These are phyloP conservation scores for Madurella fahalii DNA, from an alignment of 2,329 filamentous ascomycete genomes.

Conservation along the genomic window DNA sequence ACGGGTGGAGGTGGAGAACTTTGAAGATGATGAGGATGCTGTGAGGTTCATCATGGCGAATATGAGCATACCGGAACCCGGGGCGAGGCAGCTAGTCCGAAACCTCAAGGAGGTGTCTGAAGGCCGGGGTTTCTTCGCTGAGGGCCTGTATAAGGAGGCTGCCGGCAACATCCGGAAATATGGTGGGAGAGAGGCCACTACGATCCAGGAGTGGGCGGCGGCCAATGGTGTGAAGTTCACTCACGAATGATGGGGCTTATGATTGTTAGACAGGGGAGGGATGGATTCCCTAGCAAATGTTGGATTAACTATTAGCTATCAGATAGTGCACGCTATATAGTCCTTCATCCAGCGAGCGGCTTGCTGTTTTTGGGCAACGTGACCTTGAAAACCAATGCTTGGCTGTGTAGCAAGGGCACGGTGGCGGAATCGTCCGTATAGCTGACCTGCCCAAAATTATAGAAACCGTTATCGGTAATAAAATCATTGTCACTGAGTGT, in stretches of 20 bases:
- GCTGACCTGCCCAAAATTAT: conserved; percentile 50
- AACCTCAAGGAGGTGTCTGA: neutral
- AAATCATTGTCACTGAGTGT: conserved; percentile 71
- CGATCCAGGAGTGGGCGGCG: neutral
- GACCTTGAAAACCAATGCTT: conserved; percentile 60
- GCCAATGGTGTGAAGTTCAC: neutral
- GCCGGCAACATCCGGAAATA: conserved; percentile 2
- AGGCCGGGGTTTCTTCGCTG: neutral
- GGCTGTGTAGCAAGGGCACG: conserved; percentile 47
- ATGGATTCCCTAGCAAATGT: too few species aligned
- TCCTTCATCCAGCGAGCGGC: conserved; percentile 16
- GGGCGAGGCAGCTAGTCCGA: neutral
- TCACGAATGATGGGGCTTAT: too few species aligned
- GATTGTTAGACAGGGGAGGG: too few species aligned
- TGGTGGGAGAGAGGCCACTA: neutral
- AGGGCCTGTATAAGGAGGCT: neutral
- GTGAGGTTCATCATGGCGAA: neutral
- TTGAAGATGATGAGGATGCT: conserved; percentile 1
- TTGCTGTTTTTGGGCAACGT: conserved; percentile 32
- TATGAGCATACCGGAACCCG: neutral
- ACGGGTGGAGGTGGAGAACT: neutral
- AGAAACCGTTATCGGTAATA: conserved; percentile 62
- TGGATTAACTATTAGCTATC: too few species aligned
- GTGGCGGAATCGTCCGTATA: conserved; percentile 48
- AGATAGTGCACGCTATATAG: too few species aligned